Conservation (phyloP, 2,329 filamentous ascomycete genomes). For the Capronia americana region DNA sequence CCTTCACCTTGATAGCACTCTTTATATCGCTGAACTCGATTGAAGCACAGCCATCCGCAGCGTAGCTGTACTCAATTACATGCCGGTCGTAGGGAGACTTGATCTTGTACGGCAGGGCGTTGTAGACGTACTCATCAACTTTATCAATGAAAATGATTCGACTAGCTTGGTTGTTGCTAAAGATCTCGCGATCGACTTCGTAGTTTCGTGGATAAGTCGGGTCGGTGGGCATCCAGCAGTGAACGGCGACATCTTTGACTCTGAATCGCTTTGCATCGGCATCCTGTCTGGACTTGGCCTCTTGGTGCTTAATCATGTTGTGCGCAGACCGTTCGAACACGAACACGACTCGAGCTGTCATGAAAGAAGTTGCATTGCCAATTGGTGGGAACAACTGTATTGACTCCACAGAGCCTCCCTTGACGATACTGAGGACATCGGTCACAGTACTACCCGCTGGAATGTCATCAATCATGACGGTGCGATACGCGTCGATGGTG, state of each 20-base stretch:
- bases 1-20: slow-evolving; percentile 31
- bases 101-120: slow-evolving; percentile 25
- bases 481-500: slow-evolving; percentile 35
- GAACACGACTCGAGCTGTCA: slow-evolving; percentile 39
- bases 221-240: slow-evolving; percentile 37
- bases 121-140: slow-evolving; percentile 21
- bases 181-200: slow-evolving; percentile 34
- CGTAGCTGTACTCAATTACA: slow-evolving; percentile 34
- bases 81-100: slow-evolving; percentile 14
- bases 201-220: slow-evolving; percentile 37
- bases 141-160: slow-evolving; percentile 36
- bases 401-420: slow-evolving; percentile 36
- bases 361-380: slow-evolving; percentile 31
- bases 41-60: slow-evolving; percentile 29
- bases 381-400: slow-evolving; percentile 36
- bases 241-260: slow-evolving; percentile 31
- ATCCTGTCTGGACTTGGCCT: slow-evolving; percentile 3
- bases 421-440: slow-evolving; percentile 33
- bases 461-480: slow-evolving; percentile 40
- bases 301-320: slow-evolving; percentile 31
- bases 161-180: slow-evolving; percentile 23
- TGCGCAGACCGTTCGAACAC: slow-evolving; percentile 32
- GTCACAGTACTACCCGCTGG: slow-evolving; percentile 30
- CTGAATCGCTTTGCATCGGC: slow-evolving; percentile 24
- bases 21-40: slow-evolving; percentile 39